Percentiles rank a stretch among this genome's conserved stretches.
These are phyloP conservation scores for Micractinium conductrix DNA, from an alignment of 139 green algal genomes.

Conservation along the genomic window DNA sequence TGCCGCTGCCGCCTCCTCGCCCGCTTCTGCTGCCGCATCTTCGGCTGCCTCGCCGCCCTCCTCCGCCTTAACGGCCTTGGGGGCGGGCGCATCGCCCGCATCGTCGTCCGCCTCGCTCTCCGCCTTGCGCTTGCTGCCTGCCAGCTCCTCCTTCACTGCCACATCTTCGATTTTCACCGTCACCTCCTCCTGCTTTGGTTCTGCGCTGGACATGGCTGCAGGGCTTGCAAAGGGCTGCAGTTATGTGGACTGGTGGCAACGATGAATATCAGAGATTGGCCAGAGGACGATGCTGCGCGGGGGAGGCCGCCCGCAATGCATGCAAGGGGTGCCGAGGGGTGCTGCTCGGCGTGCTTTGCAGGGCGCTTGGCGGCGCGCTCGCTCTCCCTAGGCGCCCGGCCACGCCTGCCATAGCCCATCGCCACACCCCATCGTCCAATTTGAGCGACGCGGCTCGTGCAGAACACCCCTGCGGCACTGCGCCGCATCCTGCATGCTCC, in stretches of 20 bases:
- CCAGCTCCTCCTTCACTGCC: not conserved
- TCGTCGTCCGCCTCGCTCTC: conserved; percentile 8
- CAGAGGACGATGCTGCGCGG: not conserved
- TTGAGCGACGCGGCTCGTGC: too few species aligned
- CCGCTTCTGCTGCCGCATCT: not conserved
- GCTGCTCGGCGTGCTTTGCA: too few species aligned
- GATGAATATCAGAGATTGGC: not conserved
- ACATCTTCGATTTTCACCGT: not conserved
- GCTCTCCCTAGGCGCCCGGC: too few species aligned
- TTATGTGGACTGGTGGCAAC: not conserved
- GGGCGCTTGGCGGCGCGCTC: too few species aligned
- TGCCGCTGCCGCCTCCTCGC: not conserved
- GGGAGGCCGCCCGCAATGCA: not conserved
- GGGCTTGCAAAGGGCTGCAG: not conserved
- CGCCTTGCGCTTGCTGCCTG: conserved; percentile 5
- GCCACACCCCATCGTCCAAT: too few species aligned
- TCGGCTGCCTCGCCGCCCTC: not conserved
- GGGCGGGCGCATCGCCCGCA: not conserved
- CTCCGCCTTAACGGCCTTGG: conserved; percentile 17
- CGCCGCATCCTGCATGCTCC: not conserved
- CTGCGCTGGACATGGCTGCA: not conserved
- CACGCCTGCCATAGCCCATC: too few species aligned
- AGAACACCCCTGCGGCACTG: too few species aligned
- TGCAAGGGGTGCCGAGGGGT: conserved; percentile 1
- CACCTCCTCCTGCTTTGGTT: not conserved